Percentiles rank a stretch among this genome's conserved stretches.
Conservation (phyloP, 2,329 filamentous ascomycete species). For the Phyllosticta ampelicida region DNA sequence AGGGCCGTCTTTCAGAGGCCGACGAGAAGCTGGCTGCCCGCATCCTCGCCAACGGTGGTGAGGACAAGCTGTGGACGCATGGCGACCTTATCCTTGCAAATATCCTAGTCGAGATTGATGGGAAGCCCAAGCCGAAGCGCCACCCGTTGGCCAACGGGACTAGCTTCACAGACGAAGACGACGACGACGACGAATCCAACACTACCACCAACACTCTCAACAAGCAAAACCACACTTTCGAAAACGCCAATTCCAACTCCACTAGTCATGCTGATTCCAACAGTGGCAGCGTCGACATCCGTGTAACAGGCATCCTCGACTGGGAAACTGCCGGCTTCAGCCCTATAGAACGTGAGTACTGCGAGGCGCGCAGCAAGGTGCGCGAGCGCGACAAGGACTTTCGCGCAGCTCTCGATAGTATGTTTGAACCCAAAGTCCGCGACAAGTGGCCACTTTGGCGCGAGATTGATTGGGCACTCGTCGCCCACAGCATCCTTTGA, state of each 20-base stretch:
- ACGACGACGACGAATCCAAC: background rate
- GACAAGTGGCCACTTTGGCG: slow-evolving; percentile 8
- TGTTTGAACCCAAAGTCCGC: background rate
- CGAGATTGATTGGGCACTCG: slow-evolving; percentile 9
- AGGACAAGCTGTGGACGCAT: slow-evolving; percentile 14
- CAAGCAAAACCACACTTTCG: too few relatives aligned
- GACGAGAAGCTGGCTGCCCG: slow-evolving; percentile 10
- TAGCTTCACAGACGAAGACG: background rate
- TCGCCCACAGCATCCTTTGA: slow-evolving; percentile 2
- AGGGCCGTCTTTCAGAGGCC: slow-evolving; percentile 8
- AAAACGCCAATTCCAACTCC: background rate
- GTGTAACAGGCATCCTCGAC: slow-evolving; percentile 14
- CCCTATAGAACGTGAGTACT: slow-evolving; percentile 15
- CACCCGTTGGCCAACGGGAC: background rate
- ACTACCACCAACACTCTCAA: background rate
- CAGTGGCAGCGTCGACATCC: background rate
- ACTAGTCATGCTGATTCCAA: background rate
- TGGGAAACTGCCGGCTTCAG: slow-evolving; percentile 16
- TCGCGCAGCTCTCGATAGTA: background rate
- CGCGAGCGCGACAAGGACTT: slow-evolving; percentile 3
- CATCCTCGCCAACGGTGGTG: background rate
- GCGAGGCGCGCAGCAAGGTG: slow-evolving; percentile 12
- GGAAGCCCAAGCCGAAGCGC: background rate
- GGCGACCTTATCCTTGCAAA: slow-evolving; percentile 13
- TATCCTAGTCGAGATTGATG: slow-evolving; percentile 13